These are phyloP conservation scores for Eimeria tenella DNA, from an alignment of 169 alveolate genomes.

Conservation along the genomic window DNA sequence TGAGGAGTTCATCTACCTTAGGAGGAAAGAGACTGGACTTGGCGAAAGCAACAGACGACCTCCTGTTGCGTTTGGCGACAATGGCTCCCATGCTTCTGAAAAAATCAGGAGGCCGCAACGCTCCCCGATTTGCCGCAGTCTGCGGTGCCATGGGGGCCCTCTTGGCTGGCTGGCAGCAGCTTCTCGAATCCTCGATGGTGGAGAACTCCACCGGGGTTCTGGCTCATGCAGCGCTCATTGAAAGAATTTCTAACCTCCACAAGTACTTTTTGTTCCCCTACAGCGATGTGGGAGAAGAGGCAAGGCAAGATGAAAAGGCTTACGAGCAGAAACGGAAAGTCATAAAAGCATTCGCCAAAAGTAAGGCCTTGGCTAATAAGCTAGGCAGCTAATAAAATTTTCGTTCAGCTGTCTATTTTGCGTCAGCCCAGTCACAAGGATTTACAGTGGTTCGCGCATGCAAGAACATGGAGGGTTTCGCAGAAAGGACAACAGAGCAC, in stretches of 20 bases:
- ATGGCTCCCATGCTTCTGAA: background rate
- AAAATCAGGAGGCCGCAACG: background rate
- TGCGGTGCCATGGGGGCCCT: slow-evolving; percentile 1
- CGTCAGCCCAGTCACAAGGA: no score
- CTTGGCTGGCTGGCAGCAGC: slow-evolving; percentile 10
- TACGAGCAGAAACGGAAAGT: background rate
- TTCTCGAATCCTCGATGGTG: background rate
- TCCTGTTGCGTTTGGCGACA: slow-evolving; percentile 2
- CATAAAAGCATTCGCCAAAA: background rate
- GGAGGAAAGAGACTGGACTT: slow-evolving; percentile 17
- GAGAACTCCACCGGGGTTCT: background rate
- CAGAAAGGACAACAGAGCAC: no score
- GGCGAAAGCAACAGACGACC: background rate
- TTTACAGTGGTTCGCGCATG: no score
- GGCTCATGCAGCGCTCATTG: slow-evolving; percentile 1
- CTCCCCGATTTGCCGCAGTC: background rate
- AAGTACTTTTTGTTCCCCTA: background rate
- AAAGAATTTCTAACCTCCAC: background rate
- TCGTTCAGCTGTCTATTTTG: no score
- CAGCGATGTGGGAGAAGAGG: background rate
- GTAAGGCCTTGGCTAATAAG: background rate
- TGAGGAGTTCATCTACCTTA: background rate
- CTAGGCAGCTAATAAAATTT: no score
- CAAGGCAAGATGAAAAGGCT: background rate
- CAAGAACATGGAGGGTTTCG: no score